phyloP scores from a whole-genome alignment of 306 rosid genomes.

The Mimosa bimucronata region DNA sequence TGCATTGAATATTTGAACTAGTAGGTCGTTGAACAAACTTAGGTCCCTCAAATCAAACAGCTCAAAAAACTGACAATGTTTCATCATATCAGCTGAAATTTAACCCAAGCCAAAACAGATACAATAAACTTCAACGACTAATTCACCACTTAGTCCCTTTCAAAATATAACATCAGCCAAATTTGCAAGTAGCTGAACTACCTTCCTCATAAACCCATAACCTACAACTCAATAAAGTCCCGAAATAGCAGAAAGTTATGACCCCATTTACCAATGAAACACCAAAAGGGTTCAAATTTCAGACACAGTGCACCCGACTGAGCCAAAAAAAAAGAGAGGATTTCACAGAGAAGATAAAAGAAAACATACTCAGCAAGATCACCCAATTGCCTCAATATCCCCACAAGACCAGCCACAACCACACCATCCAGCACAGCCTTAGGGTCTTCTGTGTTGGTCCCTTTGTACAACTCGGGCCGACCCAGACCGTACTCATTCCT shows the following conservation, averaged over 20 bases:
- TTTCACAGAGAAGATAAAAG: constrained; percentile 30
- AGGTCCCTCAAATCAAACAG: constrained; percentile 32
- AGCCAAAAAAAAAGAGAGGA: background rate
- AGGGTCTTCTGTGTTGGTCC: constrained; percentile 76
- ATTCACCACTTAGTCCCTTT: background rate
- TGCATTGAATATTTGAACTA: constrained; percentile 16
- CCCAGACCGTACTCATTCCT: constrained; percentile 78
- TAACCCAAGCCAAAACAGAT: constrained; percentile 37
- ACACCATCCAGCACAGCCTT: constrained; percentile 91
- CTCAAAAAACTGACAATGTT: constrained; percentile 29
- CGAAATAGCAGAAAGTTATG: constrained; percentile 29
- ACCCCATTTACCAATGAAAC: constrained; percentile 34
- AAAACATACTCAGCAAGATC: constrained; percentile 95
- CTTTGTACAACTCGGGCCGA: constrained; percentile 70
- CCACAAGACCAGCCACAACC: constrained; percentile 94
- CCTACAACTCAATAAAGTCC: constrained; percentile 28
- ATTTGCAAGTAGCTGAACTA: constrained; percentile 31
- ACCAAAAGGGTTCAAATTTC: constrained; percentile 12
- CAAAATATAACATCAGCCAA: constrained; percentile 16
- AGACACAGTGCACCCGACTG: constrained; percentile 17
- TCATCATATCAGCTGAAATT: constrained; percentile 19
- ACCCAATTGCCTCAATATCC: constrained; percentile 95
- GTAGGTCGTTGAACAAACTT: constrained; percentile 24
- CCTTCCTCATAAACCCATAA: constrained; percentile 33
- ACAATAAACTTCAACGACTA: constrained; percentile 5